Base-by-base conservation (phyloP, 164 flowering plant species). In the Aristolochia contorta region DNA sequence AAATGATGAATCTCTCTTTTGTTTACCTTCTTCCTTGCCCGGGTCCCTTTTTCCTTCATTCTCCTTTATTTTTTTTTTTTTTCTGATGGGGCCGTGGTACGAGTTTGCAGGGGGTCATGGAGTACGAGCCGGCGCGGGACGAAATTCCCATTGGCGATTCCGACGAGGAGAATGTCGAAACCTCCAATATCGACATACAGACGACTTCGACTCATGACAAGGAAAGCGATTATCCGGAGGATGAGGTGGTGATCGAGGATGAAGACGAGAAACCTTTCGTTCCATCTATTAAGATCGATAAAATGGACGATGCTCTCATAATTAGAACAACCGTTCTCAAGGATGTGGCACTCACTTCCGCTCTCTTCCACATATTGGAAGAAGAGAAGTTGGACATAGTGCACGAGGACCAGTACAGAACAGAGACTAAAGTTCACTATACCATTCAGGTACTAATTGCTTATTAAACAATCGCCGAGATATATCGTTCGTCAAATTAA, bases 321-420 rank as follows among this genome's bases (percentile, higher is more conserved):
- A 69, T 69, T 47, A 65, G 62, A 58, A 65, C 72, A 2, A n/a
- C 65, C 9, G 72, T 69, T 43, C 59, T 56, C 25, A 69, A 69
- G 47, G 58, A 65, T 3, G 54, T 65, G 2, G 58, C 72, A 12
- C 32, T 69, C 15, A 56, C 68, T 16, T 69, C 72, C 18, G 37
- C 47, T 27, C 68, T 69, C 16, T 69, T 69, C 51, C 27, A 16
- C 2, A 1, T 69, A 16, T 47, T 69, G 2, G 72, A 69, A 45
- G 65, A 69, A 57, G 72, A 69, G 47, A 56, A 65, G 65, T 61
- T 69, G 27, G 65, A 69, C 52, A 65, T 69, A 2, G 57, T 57
- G 25, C 65, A 6, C 24, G 72, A 65, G 55, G 65, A 57, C 50
- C 72, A 69, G 55, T 65, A 65, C 32, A 65, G 72, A 57, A 69